A percentile compares a stretch with the other conserved stretches of the same genome.
phyloP scores from a whole-genome alignment of 495 filamentous ascomycete species.

The Lineolata rhizophorae region DNA sequence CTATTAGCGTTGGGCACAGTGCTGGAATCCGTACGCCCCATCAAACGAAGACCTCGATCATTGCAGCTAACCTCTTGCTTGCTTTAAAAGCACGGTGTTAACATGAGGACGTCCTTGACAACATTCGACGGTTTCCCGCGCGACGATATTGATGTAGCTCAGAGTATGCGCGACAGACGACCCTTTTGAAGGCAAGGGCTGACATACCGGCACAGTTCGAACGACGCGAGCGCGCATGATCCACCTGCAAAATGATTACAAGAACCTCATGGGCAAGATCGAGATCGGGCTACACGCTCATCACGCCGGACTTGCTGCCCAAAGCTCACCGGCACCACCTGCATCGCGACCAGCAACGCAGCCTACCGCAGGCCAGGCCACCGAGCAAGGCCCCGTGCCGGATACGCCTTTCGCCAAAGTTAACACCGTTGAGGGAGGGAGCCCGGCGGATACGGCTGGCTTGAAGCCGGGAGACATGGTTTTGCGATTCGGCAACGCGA shows the following conservation, averaged over 20 bases:
- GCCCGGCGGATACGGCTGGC: slow-evolving; percentile 70
- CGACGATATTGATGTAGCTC: slow-evolving; percentile 83
- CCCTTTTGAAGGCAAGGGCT: slow-evolving; percentile 1
- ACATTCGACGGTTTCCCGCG: slow-evolving; percentile 88
- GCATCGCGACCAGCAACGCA: slow-evolving; percentile 1
- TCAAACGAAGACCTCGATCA: too few relatives aligned
- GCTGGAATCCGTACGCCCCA: slow-evolving; percentile 52
- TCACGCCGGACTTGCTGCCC: slow-evolving; percentile 30
- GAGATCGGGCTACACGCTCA: slow-evolving; percentile 69
- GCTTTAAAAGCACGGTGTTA: slow-evolving; percentile 53
- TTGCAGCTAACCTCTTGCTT: slow-evolving; percentile 3
- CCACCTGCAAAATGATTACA: slow-evolving; percentile 77
- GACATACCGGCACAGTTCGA: slow-evolving; percentile 35
- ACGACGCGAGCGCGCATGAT: slow-evolving; percentile 82
- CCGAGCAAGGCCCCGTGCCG: slow-evolving; percentile 7
- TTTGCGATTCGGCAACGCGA: slow-evolving; percentile 60
- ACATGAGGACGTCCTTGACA: slow-evolving; percentile 74
- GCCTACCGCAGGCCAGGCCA: slow-evolving; percentile 1
- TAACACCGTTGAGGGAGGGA: slow-evolving; percentile 54
- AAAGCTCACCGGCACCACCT: slow-evolving; percentile 1
- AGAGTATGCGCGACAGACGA: slow-evolving; percentile 34
- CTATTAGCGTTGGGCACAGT: slow-evolving; percentile 65
- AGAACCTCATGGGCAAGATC: slow-evolving; percentile 59
- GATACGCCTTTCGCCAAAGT: slow-evolving; percentile 75
- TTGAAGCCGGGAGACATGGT: slow-evolving; percentile 67